phyloP scores from a whole-genome alignment of 768 basidiomycete species.

The Macrolepiota albuminosa region DNA sequence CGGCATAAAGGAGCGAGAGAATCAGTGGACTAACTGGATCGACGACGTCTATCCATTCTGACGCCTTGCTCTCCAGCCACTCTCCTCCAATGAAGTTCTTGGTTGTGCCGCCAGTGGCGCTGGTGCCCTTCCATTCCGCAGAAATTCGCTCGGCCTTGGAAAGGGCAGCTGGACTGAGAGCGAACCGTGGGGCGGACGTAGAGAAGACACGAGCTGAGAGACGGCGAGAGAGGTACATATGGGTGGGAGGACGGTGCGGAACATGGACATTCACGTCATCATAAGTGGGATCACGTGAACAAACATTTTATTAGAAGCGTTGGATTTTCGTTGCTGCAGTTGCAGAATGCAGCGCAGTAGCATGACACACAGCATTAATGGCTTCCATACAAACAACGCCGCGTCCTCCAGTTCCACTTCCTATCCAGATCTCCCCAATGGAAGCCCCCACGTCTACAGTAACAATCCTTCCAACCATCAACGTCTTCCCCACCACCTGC shows the following conservation, averaged over 20 bases:
- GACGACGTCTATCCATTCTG: constrained; percentile 79
- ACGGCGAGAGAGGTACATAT: constrained; percentile 26
- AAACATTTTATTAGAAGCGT: constrained; percentile 1
- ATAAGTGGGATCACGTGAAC: constrained; percentile 18
- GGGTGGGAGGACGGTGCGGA: constrained; percentile 23
- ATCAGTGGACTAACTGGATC: constrained; percentile 69
- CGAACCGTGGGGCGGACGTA: constrained; percentile 39
- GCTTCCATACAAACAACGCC: constrained; percentile 24
- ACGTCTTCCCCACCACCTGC: constrained; percentile 22
- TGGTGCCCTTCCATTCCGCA: constrained; percentile 82
- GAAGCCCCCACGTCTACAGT: constrained; percentile 7
- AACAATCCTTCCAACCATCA: constrained; percentile 11
- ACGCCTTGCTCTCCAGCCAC: constrained; percentile 77
- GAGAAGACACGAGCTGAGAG: constrained; percentile 33
- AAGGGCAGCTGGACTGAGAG: constrained; percentile 51
- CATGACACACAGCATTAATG: constrained; percentile 23
- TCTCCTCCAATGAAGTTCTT: constrained; percentile 92
- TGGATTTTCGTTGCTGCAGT: constrained; percentile 4
- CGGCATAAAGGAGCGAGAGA: neutral
- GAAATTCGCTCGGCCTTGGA: constrained; percentile 67
- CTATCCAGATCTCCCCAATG: constrained; percentile 23
- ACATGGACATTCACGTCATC: constrained; percentile 1
- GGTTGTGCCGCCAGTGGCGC: constrained; percentile 77
- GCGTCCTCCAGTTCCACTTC: constrained; percentile 32
- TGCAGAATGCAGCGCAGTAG: constrained; percentile 18